Conservation (phyloP, 2,329 filamentous ascomycete genomes). For the Hortaea werneckii region DNA sequence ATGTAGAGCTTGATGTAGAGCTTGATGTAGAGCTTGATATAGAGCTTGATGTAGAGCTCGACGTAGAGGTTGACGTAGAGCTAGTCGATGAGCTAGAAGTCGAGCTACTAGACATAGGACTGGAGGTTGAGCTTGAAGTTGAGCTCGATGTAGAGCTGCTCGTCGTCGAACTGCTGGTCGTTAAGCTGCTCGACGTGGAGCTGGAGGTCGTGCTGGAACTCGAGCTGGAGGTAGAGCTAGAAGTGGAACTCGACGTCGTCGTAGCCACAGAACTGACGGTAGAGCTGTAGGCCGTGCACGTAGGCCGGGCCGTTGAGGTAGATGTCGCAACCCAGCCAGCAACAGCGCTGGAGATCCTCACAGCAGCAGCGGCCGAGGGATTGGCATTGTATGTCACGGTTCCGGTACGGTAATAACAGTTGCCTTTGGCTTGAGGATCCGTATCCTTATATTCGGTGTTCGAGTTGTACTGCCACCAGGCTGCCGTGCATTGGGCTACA, state of each 20-base stretch:
- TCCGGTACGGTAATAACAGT: background rate
- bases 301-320: background rate
- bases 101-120: conserved; percentile 1
- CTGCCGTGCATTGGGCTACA: background rate
- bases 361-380: background rate
- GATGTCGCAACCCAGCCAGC: background rate
- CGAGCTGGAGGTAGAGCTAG: background rate
- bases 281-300: too few species aligned
- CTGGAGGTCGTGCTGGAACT: background rate
- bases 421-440: background rate
- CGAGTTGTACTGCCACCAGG: background rate
- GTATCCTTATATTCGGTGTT: background rate
- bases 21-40: background rate
- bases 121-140: background rate
- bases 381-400: background rate
- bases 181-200: background rate
- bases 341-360: background rate
- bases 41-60: background rate
- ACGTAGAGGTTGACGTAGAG: background rate
- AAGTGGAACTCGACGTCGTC: background rate
- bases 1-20: background rate
- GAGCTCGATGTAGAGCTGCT: conserved; percentile 1
- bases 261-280: background rate
- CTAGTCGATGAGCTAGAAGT: conserved; percentile 2
- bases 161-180: background rate